Evolutionary conservation across 768 basidiomycete genomes (phyloP), one percentile per base, ranked within the genome.

Genomic region (Termitomyces sp.): DNA sequence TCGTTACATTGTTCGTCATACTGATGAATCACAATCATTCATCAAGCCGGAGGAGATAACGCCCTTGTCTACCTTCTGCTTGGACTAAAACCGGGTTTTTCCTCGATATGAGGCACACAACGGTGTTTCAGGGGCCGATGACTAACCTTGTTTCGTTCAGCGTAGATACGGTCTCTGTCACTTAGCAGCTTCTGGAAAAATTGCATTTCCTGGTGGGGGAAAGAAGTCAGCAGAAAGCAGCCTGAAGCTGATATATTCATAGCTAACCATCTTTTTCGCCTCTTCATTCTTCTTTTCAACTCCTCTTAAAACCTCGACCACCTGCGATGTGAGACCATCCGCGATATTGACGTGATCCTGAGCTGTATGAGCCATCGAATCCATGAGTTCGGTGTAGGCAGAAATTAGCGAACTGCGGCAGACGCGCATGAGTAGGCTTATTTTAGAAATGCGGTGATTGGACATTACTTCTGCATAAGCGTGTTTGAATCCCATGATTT

Each of bases 1-100:
- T 91, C 89, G 16, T 66, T 64, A 66, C 91, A 93, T 61, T 90
- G 84, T 28, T 84, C 85, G 61, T 92, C 87, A 64, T 93, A 93
- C 91, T 93, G 59, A 43, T 45, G 42, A 19, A 59, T 61, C 32
- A 41, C 55, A 17, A 52, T 62, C 27, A 57, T 47, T 60, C 72
- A 67, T 56, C 64, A 28, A 21, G 12, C 19, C 27, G 19, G 5
- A 9, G 25, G 10, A 3, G 10, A 30, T 10, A 43, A 30, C 28
- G 11, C 6, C 17, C 25, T 16, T 30, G 52, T 64, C 30, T 55
- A 84, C 86, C 78, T 86, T 87, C 65, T 83, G 80, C 69, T 86
- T 86, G 55, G 73, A 78, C 86, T 88, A 59, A 41, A 40, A 40
- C 28, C 54, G 35, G 49, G 30, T 5, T 59, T 14, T 23, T 12